These are phyloP conservation scores for Allomyces macrogynus DNA, from an alignment of 192 early-diverging fungal genomes.

Conservation along the genomic window DNA sequence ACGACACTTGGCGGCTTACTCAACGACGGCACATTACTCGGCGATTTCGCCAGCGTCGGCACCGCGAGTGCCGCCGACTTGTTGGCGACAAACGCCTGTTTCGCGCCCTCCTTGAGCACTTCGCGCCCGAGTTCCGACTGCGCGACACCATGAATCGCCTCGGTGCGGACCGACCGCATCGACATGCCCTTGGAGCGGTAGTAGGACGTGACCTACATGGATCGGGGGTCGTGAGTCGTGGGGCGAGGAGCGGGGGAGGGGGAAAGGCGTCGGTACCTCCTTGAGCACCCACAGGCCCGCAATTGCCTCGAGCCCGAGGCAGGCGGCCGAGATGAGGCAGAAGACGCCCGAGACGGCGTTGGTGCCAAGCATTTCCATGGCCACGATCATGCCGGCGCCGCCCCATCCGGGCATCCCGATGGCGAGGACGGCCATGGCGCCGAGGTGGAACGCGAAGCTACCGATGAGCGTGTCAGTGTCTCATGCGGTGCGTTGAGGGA, in stretches of 20 bases:
- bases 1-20: neutral
- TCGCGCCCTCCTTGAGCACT: neutral
- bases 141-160: neutral
- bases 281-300: neutral
- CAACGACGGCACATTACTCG: neutral
- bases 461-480: neutral
- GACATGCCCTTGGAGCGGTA: neutral
- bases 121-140: neutral
- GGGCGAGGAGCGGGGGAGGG: no score
- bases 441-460: conserved; percentile 14
- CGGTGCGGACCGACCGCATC: neutral
- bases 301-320: neutral
- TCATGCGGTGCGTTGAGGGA: no score
- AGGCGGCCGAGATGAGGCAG: neutral
- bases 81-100: neutral
- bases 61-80: neutral
- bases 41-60: neutral
- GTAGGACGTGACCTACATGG: neutral
- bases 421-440: conserved; percentile 7
- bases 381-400: conserved; percentile 1
- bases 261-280: no score
- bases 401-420: conserved; percentile 19
- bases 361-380: neutral
- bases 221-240: no score
- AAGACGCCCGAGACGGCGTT: neutral